Base-by-base conservation (phyloP, 805 yeast genomes). In the Myxozyma neglecta region DNA sequence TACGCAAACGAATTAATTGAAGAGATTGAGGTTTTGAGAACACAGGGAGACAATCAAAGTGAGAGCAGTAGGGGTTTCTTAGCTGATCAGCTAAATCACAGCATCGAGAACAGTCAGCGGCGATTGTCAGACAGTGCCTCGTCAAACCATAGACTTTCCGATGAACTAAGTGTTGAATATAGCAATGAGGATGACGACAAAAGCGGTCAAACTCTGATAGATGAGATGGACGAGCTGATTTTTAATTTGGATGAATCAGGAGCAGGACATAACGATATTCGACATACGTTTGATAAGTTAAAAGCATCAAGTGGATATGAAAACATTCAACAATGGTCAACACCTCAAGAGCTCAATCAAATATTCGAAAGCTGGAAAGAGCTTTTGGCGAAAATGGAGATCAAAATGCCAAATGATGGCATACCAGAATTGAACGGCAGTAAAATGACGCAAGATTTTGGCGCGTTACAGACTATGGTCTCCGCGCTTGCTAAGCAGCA, bases 401-500 rank as follows among this genome's bases (percentile, higher is more conserved):
- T 56, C 8, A 46, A 35, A 9, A 13, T 42, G 34, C 44, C 36
- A 8, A 48, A 57, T 13, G 57, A 10, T 37, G 32, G 34, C 32
- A 45, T 16, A 14, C 8, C 44, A 14, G 43, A 32, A 32, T 37
- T 35, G 20, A 32, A 14, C 20, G 40, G 43, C 9, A 40, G 37
- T 34, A 20, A 20, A 34, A 16, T 43, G 43, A 7, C 53, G 16
- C 36, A 18, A 35, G 44, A 49, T 35, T 6, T 24, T 20, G 50
- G 50, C 8, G 36, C 36, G 11, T 13, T 39, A 18, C 61, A 52
- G 35, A 50, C 49, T 35, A 20, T 56, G 11, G 52, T 60, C 13
- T 40, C 57, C 18, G 54, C 60, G 24, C 18, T 60, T 34, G 53
- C 46, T n/a, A 60, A 60, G 56, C 64, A 60, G 54, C 57, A 55